phyloP scores from a whole-genome alignment of 805 yeast species.

The Sugiyamaella qingdaonensis region DNA sequence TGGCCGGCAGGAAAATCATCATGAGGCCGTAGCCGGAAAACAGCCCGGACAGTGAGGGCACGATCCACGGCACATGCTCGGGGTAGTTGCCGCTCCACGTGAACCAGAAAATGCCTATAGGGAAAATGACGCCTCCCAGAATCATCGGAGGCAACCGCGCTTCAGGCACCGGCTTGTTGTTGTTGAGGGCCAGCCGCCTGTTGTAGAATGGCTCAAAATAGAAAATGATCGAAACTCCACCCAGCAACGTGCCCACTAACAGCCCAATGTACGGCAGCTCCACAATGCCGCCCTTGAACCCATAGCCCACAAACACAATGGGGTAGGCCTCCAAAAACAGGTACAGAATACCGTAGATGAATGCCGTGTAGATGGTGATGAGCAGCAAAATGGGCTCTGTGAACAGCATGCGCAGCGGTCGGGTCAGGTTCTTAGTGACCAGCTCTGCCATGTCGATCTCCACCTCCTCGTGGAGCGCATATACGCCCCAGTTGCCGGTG shows the following conservation, averaged over 20 bases:
- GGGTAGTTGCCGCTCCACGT: conserved; percentile 84
- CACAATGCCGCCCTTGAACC: conserved; percentile 53
- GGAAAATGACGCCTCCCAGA: conserved; percentile 64
- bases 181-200: conserved; percentile 46
- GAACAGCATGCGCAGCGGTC: conserved; percentile 64
- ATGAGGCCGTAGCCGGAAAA: conserved; percentile 68
- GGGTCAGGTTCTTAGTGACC: conserved; percentile 53
- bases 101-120: conserved; percentile 81
- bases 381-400: conserved; percentile 67
- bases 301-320: conserved; percentile 64
- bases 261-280: conserved; percentile 78
- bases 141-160: conserved; percentile 76
- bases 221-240: conserved; percentile 49
- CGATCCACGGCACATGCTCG: conserved; percentile 70
- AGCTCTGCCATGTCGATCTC: conserved; percentile 54
- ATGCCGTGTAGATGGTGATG: conserved; percentile 66
- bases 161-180: conserved; percentile 71
- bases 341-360: conserved; percentile 74
- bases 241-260: conserved; percentile 61
- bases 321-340: conserved; percentile 71
- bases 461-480: conserved; percentile 67
- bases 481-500: conserved; percentile 78
- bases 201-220: conserved; percentile 52
- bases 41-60: conserved; percentile 63
- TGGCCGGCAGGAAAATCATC: conserved; percentile 62